Evolutionary conservation across 2,329 filamentous ascomycete genomes (phyloP), one percentile per base, ranked within the genome.

Genomic region (Colletotrichum orbiculare): DNA sequence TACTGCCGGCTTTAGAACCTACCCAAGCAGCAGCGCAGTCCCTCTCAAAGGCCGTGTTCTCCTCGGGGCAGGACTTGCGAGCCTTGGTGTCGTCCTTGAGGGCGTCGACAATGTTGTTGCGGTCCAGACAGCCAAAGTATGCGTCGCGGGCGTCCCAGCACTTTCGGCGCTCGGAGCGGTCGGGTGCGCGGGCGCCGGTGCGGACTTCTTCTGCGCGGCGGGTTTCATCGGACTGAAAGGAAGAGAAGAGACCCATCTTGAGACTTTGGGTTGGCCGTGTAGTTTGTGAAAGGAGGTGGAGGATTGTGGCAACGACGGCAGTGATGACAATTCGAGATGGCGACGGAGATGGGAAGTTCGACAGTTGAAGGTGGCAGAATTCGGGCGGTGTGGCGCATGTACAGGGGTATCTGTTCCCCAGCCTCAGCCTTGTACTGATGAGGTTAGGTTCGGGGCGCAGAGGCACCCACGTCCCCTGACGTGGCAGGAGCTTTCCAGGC

Each of bases 1-100:
- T 25, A 25, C 25, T 4, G 25, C 4, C 25, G 25, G 25, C 4
- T 3, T 4, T 25, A 25, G 3, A 50, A 85, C 90, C 71, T 79
- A 96, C 96, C 96, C 96, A 99, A 75, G 94, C 94, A 64, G 84
- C 86, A 15, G 94, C 93, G 78, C 96, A 99, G 75, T 95, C 92
- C 71, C 85, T 85, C 79, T 97, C 93, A 73, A 98, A 97, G 63
- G 83, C 85, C 37, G 72, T 74, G 33, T 73, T 73, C 75, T 83
- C 75, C 46, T 68, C 62, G 33, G 76, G 75, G 67, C 83, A 86
- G 42, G 77, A 75, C 58, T 73, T 75, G 7, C 71, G 72, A 2
- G 77, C 74, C n/a, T 74, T 72, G 67, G 77, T 75, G 39, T 79
- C 79, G 55, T 82, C 78, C 71, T 81, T 80, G 69, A 77, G 71